Percentiles rank a stretch among this genome's conserved stretches.
These are phyloP conservation scores for Areca catechu DNA, from an alignment of 176 grass and related monocot species.

Conservation along the genomic window DNA sequence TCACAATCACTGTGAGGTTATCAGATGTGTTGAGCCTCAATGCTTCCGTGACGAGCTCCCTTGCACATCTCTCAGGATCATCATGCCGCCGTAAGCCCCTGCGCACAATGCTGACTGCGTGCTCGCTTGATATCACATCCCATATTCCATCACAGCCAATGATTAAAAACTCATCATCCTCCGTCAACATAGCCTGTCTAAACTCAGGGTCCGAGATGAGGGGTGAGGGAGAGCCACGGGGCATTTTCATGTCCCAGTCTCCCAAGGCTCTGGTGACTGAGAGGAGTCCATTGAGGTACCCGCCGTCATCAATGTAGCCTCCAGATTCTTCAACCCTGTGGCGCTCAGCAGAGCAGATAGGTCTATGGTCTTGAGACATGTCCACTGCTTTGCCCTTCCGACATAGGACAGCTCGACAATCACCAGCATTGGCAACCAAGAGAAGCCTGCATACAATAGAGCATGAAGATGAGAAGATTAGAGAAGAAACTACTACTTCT, in stretches of 20 bases:
- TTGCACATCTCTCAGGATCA: slow-evolving; percentile 38
- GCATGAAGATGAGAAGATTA: not conserved
- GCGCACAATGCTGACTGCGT: slow-evolving; percentile 51
- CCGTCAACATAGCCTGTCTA: not conserved
- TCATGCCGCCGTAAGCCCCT: slow-evolving; percentile 49
- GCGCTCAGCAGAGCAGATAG: slow-evolving; percentile 1
- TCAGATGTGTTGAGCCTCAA: slow-evolving; percentile 46
- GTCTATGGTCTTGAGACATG: slow-evolving; percentile 16
- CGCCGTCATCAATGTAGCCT: slow-evolving; percentile 4
- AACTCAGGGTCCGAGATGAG: slow-evolving; percentile 16
- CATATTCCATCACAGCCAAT: slow-evolving; percentile 75
- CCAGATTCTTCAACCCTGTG: slow-evolving; percentile 7
- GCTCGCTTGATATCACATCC: slow-evolving; percentile 70
- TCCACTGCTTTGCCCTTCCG: slow-evolving; percentile 13
- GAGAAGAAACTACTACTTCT: not conserved
- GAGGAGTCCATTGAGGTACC: slow-evolving; percentile 13
- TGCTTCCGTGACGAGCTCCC: slow-evolving; percentile 66
- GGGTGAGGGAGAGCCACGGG: slow-evolving; percentile 1
- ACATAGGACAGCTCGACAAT: slow-evolving; percentile 13
- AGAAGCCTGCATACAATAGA: slow-evolving; percentile 1
- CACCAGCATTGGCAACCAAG: slow-evolving; percentile 13
- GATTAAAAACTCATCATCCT: slow-evolving; percentile 73
- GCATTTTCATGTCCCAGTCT: slow-evolving; percentile 11
- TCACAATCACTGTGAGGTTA: slow-evolving; percentile 57
- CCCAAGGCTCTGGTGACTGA: slow-evolving; percentile 6